Percentiles rank a stretch among this genome's conserved stretches.
These are phyloP conservation scores for Cucurbitaria berberidis DNA, from an alignment of 2,329 filamentous ascomycete genomes.

Conservation along the genomic window DNA sequence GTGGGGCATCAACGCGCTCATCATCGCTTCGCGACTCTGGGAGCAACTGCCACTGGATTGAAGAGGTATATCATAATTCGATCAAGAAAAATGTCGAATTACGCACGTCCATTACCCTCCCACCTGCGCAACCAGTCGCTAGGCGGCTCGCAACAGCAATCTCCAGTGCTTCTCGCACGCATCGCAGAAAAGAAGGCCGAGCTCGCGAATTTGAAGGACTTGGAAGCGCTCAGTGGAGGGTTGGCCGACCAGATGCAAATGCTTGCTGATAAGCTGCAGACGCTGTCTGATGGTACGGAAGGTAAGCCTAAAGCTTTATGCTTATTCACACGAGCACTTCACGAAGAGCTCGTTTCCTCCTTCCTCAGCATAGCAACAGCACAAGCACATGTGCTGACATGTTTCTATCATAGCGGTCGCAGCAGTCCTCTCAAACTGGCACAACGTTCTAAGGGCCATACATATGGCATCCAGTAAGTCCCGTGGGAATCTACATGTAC, in stretches of 20 bases:
- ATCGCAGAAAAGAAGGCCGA: constrained; percentile 88
- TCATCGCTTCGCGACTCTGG: not conserved
- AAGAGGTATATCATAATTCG: not conserved
- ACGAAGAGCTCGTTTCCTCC: too few relatives aligned
- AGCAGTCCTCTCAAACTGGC: constrained; percentile 85
- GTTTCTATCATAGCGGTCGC: constrained; percentile 68
- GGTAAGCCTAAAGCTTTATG: constrained; percentile 55
- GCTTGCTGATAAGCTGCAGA: constrained; percentile 77
- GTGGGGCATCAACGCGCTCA: constrained; percentile 27
- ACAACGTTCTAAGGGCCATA: constrained; percentile 82
- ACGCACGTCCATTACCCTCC: constrained; percentile 60
- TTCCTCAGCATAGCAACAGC: not conserved
- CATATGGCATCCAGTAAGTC: constrained; percentile 82
- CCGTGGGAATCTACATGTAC: not conserved
- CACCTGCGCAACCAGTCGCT: constrained; percentile 64
- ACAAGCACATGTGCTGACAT: constrained; percentile 21
- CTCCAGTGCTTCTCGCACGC: constrained; percentile 72
- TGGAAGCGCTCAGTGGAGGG: constrained; percentile 78
- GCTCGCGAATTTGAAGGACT: constrained; percentile 76
- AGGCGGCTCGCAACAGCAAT: constrained; percentile 60
- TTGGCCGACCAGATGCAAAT: constrained; percentile 83
- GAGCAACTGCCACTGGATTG: not conserved
- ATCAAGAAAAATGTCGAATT: constrained; percentile 46
- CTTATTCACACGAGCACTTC: too few relatives aligned
- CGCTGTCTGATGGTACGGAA: constrained; percentile 81